Evolutionary conservation across 1,284 basidiomycete genomes (phyloP), one percentile per base, ranked within the genome.

Genomic region (Microbotryomycetes sp.): DNA sequence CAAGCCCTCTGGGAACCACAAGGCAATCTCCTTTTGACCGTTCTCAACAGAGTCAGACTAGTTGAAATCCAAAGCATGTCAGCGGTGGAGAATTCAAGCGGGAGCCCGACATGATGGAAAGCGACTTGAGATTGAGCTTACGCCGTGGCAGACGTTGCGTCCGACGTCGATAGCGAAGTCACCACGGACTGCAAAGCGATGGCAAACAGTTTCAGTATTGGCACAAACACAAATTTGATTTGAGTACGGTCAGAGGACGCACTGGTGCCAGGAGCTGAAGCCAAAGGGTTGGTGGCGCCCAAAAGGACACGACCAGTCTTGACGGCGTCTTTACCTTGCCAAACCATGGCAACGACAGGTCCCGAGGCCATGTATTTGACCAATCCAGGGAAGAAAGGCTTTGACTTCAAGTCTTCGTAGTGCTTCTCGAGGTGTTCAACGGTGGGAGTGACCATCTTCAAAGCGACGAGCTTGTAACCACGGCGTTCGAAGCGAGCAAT

Each of bases 341-440:
- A 97, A 74, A 94, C 94, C 86, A 97, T 96, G 74, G 84, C 89
- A 74, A 96, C 87, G 72, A 99, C 94, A 72, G 94, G 94, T 68
- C 94, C 66, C 28, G 67, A 71, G 49, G 72, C 67, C 78, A 78
- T 80, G 83, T 96, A 96, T 76, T 85, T 86, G 82, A 94, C 86
- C 73, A 97, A 79, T 70, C 87, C 86, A 70, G 88, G 87, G 86
- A 96, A 97, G 86, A 97, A 97, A 60, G 83, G 74, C 83, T 92
- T 94, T 73, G 81, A 84, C 76, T 83, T 85, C 80, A 96, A 88
- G 80, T 97, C 92, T 71, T 82, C 86, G 78, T 97, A 97, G 84
- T 97, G 93, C 73, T 87, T 83, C 80, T 94, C 87, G 76, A 97
- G 88, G 80, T 90, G 92, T 73, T 84, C 76, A 72, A 74, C 60